Evolutionary conservation across 1,284 basidiomycete genomes (phyloP).

Genomic region (Ustilago crameri): DNA sequence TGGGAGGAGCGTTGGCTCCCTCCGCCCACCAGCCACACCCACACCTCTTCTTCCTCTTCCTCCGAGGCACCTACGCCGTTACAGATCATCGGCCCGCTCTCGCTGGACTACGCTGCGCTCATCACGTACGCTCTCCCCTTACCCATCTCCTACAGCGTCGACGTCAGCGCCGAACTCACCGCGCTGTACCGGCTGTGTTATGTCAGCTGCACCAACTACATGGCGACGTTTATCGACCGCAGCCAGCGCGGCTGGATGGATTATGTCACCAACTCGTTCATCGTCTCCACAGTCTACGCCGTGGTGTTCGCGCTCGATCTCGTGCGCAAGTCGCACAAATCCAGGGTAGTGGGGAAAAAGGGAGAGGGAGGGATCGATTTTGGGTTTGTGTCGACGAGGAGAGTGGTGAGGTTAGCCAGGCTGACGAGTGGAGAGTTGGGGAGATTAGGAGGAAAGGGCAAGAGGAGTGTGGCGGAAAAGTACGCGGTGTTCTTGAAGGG

Average conservation of each 20-base stretch:
- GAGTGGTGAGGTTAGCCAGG: conserved; percentile 19
- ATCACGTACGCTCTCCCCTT: conserved; percentile 46
- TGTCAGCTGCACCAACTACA: conserved; percentile 41
- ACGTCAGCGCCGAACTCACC: conserved; percentile 18
- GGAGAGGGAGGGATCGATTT: conserved; percentile 18
- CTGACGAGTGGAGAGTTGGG: conserved; percentile 18
- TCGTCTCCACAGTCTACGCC: conserved; percentile 39
- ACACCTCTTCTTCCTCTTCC: neutral
- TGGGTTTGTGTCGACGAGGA: conserved; percentile 11
- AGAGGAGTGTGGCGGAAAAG: conserved; percentile 20
- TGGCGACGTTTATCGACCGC: conserved; percentile 41
- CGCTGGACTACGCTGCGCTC: conserved; percentile 43
- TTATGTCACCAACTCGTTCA: conserved; percentile 24
- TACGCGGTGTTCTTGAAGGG: conserved; percentile 30
- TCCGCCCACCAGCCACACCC: neutral
- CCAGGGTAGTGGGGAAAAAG: neutral
- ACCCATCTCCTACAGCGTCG: conserved; percentile 28
- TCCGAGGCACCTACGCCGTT: conserved; percentile 6
- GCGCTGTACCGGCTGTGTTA: conserved; percentile 40
- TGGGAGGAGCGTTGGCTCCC: conserved; percentile 51
- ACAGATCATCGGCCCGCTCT: conserved; percentile 30
- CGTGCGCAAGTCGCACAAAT: conserved; percentile 9
- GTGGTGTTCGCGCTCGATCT: conserved; percentile 35
- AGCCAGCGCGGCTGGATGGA: conserved; percentile 17
- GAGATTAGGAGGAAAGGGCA: conserved; percentile 7